Base-by-base conservation (phyloP, 495 filamentous ascomycete species). In the Aspergillus funiculosus region DNA sequence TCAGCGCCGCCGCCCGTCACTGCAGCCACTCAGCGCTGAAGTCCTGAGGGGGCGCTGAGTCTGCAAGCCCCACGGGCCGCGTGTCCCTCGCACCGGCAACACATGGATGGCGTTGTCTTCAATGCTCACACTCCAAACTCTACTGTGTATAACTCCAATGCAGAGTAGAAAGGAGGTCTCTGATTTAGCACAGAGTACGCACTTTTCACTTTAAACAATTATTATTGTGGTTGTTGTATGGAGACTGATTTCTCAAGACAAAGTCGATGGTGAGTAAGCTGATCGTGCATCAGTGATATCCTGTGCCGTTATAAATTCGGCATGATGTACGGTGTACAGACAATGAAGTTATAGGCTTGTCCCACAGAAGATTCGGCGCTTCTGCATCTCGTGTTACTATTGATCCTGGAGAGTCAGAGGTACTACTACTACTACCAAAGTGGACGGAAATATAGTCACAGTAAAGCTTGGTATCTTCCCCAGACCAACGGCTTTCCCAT, bases 1-100 rank as follows among this genome's bases (percentile, higher is more conserved):
- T 51, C 48, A 48, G 43, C 47, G 39, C 41, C 40, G 24, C 32
- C 46, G 48, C 47, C 54, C 54, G 54, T 35, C 50, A 9, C 11
- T 32, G 35, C 31, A 40, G 30, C 50, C 48, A 53, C 18, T 53
- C 50, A 57, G 34, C 20, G 46, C 22, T 6, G 32, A 18, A 11
- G 4, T 4, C 14, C 34, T 50, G 26, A 26, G 25, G 19, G 24
- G 13, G 14, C 27, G 26, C 29, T 38, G 27, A 17, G 26, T 5
- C 20, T 31, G 35, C n/a, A 13, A 41, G 51, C 54, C 54, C 54
- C 51, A 58, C 54, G 47, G 54, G 54, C 54, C 54, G 54, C 54
- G 54, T 57, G 54, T 57, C 54, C 54, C 27, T 42, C 40, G 14
- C 30, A 30, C 24, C 35, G n/a, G 18, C 31, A 34, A 38, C 35